Base-by-base conservation (phyloP, 1,284 basidiomycete genomes). In the Ceratobasidium sp. region DNA sequence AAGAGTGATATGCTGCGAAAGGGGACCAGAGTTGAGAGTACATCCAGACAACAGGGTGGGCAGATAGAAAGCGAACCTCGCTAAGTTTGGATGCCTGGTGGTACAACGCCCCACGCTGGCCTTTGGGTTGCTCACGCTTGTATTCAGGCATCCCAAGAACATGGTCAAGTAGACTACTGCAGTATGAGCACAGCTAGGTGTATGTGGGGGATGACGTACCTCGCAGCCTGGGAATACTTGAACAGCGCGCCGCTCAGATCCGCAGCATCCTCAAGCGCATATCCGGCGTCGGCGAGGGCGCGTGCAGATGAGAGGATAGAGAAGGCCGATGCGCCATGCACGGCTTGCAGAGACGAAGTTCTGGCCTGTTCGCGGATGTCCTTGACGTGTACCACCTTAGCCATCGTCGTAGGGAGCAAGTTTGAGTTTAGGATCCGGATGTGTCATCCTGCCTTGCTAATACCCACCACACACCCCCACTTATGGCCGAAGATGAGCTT, bases 401-500 rank as follows among this genome's bases (percentile, higher is more conserved):
- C 64, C 64, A 69, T 69, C 50, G 64, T 69, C 23, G 64, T 69
- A 36, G 52, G 64, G 64, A 55, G 50, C 64, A 69, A 57, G 48
- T 65, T 8, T 18, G 8, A 39, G 14, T 39, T 30, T 10, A 59
- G 21, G 36, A 34, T 41, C 57, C 57, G n/a, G 32, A 39, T 59
- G n/a, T 41, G 34, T 28, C 57, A 39, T 36, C 30, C 57, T 28
- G 23, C 50, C 28, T 55, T 32, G 18, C 30, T 28, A 32, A 55
- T 57, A 57, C 53, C 53, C 48, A 55, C 41, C 18, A 41, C 64
- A 55, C n/a, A n/a, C n/a, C n/a, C 57, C 64, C 64, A 69, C 39
- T 10, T 34, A 57, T 45, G 32, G 21, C 64, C 36, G 53, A 46
- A 1, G 78, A 81, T 3, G 88, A 90, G 76, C 86, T 94, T 72